These are phyloP conservation scores for Dicorynia guianensis DNA, from an alignment of 306 rosid genomes.

Conservation along the genomic window DNA sequence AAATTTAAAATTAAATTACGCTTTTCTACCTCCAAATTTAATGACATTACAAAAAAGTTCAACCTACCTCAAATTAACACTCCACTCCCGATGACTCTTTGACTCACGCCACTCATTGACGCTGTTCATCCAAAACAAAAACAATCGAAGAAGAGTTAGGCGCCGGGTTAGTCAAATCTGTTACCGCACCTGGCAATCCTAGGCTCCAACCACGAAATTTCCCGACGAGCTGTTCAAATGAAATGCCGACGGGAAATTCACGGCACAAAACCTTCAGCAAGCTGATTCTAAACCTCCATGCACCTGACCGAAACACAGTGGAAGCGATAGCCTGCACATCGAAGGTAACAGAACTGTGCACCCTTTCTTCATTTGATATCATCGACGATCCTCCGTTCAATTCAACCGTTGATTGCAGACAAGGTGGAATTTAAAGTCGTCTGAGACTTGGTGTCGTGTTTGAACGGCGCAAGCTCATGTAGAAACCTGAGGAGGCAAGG, in stretches of 20 bases:
- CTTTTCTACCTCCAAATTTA: too few species aligned
- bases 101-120: too few species aligned
- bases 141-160: too few species aligned
- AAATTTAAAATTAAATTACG: too few species aligned
- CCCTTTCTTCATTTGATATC: slow-evolving; percentile 48
- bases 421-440: slow-evolving; percentile 53
- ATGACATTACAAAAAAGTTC: too few species aligned
- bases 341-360: slow-evolving; percentile 53
- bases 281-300: slow-evolving; percentile 75
- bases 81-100: too few species aligned
- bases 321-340: slow-evolving; percentile 58
- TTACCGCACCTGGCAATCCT: slow-evolving; percentile 64
- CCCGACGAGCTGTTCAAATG: slow-evolving; percentile 57
- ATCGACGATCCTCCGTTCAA: slow-evolving; percentile 3
- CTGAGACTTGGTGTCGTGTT: slow-evolving; percentile 51
- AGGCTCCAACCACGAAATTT: slow-evolving; percentile 49
- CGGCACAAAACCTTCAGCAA: slow-evolving; percentile 64
- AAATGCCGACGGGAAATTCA: slow-evolving; percentile 46
- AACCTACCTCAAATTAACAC: too few species aligned
- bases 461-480: slow-evolving; percentile 60
- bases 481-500: slow-evolving; percentile 47
- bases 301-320: slow-evolving; percentile 66
- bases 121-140: too few species aligned
- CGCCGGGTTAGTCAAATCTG: slow-evolving; percentile 44
- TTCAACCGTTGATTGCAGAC: slow-evolving; percentile 47